Evolutionary conservation across 2,329 filamentous ascomycete species (phyloP), one percentile per base, ranked within the genome.

Genomic region (Ophioceras dolichostomum): DNA sequence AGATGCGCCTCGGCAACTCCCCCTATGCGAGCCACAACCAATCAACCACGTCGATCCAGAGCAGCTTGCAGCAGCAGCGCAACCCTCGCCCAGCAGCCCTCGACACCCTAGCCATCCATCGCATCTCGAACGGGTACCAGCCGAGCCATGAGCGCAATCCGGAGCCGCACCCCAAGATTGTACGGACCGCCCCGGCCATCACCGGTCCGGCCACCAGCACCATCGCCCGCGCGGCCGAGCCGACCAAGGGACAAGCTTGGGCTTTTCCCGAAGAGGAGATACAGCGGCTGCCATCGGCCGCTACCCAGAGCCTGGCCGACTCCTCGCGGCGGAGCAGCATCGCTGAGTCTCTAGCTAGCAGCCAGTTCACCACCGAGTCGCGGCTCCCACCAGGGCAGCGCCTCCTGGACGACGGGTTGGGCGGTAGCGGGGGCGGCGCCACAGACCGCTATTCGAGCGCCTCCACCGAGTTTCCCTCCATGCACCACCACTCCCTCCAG

Each of bases 231-330:
- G 83, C 83, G 28, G 78, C 81, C 21, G 80, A 85, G 53, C 83
- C 83, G 5, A 88, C 81, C 10, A 86, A 86, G 56, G 83, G 83
- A 53, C 83, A 82, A 54, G 79, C 83, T 4, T 89, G 83, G 83
- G 83, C 83, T 46, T 88, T 88, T 47, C 83, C 83, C 1, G 83
- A 85, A 50, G 76, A 81, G 38, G 73, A 78, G 37, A 75, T 81
- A 3, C 67, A 72, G 41, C 59, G 68, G 38, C 51, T 64, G 34
- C 60, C 63, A 5, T 67, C 52, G 40, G 62, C 57, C 26, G 67
- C 67, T 50, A 57, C 52, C 57, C 53, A 62, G 47, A 60, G 64
- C 34, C 73, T 73, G 27, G 60, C 71, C 32, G 73, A 78, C 39
- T 87, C 83, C 9, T n/a, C n/a, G n/a, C 69, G 83, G 41, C 73